A percentile compares a stretch with the other conserved stretches of the same genome.
Conservation (phyloP, 306 rosid species). For the Vigna angularis region DNA sequence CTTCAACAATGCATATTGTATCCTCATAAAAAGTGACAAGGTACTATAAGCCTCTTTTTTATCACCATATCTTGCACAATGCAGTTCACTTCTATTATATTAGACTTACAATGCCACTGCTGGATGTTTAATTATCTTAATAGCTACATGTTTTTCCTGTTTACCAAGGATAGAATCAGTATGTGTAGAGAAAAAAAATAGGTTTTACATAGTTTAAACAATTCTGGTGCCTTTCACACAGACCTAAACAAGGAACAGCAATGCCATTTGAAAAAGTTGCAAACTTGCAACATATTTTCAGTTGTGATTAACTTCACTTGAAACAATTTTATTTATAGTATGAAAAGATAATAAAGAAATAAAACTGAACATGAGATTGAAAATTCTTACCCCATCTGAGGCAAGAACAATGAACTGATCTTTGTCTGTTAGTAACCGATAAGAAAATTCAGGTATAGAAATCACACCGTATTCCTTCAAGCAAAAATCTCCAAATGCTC, state of each 20-base stretch:
- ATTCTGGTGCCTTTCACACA: slow-evolving; percentile 23
- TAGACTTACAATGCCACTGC: not conserved
- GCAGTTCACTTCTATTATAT: not conserved
- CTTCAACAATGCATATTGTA: slow-evolving; percentile 8
- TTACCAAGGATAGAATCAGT: not conserved
- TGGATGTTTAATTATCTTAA: not conserved
- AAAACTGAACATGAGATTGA: not conserved
- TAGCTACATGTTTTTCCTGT: not conserved
- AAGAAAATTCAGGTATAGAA: slow-evolving; percentile 90
- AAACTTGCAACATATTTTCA: not conserved
- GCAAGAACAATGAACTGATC: slow-evolving; percentile 96
- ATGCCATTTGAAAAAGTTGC: not conserved
- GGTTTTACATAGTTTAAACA: slow-evolving; percentile 15
- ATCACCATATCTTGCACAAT: slow-evolving; percentile 3
- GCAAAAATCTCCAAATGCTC: slow-evolving; percentile 97
- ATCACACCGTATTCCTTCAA: slow-evolving; percentile 97
- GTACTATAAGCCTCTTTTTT: not conserved
- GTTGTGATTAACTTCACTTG: not conserved
- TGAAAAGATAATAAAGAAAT: slow-evolving; percentile 6
- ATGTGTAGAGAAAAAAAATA: not conserved
- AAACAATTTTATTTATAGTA: not conserved
- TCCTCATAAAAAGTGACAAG: not conserved
- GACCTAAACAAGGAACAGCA: not conserved
- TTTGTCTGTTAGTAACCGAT: slow-evolving; percentile 68
- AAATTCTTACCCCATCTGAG: slow-evolving; percentile 87